Evolutionary conservation across 2,329 filamentous ascomycete species (phyloP).

Genomic region (Magnaporthales sp.): DNA sequence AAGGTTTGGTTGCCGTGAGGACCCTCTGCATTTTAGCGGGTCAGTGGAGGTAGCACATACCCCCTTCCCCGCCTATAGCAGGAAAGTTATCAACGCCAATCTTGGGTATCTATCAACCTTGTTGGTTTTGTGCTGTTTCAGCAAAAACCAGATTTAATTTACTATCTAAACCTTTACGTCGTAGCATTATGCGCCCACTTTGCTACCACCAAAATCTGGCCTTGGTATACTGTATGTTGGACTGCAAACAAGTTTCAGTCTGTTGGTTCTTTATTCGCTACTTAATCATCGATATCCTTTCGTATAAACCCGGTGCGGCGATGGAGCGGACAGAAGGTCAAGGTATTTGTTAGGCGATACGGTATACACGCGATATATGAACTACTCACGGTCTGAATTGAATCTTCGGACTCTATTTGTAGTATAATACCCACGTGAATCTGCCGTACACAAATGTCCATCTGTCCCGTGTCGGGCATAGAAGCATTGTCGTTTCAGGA

Average conservation of each 20-base stretch:
- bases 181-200: not conserved
- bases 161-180: no score
- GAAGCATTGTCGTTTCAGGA: not conserved
- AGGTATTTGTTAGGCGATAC: no score
- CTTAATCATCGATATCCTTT: no score
- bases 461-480: not conserved
- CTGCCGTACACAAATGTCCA: not conserved
- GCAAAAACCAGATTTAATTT: not conserved
- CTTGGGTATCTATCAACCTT: not conserved
- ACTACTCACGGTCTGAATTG: no score
- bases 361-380: no score
- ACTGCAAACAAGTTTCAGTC: no score
- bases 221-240: no score
- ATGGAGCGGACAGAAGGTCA: no score
- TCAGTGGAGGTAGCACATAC: not conserved
- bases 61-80: not conserved
- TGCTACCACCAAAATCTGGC: no score
- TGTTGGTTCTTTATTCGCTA: no score
- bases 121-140: not conserved
- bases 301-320: no score
- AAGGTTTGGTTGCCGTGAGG: not conserved
- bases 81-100: not conserved
- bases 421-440: not conserved
- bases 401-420: no score
- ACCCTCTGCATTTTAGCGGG: not conserved